A percentile compares a stretch with the other conserved stretches of the same genome.
Evolutionary conservation across 2,329 filamentous ascomycete species (phyloP).

Genomic region (Trichocomaceae sp.): DNA sequence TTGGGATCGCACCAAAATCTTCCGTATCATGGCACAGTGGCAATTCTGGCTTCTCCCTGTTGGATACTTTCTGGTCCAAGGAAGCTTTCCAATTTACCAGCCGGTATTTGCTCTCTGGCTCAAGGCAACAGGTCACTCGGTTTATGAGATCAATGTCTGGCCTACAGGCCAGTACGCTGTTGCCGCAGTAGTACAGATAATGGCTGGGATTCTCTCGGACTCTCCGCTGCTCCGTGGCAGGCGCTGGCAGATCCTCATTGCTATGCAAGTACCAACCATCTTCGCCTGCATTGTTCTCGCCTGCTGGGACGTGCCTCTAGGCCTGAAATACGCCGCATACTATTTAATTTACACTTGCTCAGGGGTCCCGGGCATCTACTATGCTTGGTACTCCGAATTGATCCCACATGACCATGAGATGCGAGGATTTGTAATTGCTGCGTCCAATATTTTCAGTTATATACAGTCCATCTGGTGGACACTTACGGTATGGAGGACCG

Average conservation of each 20-base stretch:
- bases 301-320: conserved; percentile 7
- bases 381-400: conserved; percentile 7
- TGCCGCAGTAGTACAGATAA: conserved; percentile 31
- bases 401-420: conserved; percentile 10
- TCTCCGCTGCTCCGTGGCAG: conserved; percentile 1
- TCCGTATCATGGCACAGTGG: conserved; percentile 38
- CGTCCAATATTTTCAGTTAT: conserved; percentile 7
- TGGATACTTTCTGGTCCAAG: conserved; percentile 36
- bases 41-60: conserved; percentile 41
- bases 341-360: conserved; percentile 1
- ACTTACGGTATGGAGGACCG: conserved; percentile 4
- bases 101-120: conserved; percentile 38
- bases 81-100: conserved; percentile 36
- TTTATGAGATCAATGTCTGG: conserved; percentile 42
- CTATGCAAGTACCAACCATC: conserved; percentile 5
- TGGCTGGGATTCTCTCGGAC: conserved; percentile 11
- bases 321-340: conserved; percentile 7
- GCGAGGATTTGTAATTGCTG: conserved; percentile 6
- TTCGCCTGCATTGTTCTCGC: conserved; percentile 5
- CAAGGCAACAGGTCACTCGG: conserved; percentile 30
- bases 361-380: conserved; percentile 8
- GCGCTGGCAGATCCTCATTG: conserved; percentile 8
- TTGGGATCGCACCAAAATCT: conserved; percentile 32
- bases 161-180: conserved; percentile 40
- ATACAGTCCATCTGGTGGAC: conserved; percentile 8